Evolutionary conservation across 495 filamentous ascomycete genomes (phyloP), one percentile per base, ranked within the genome.

Genomic region (Rusavskia elegans): DNA sequence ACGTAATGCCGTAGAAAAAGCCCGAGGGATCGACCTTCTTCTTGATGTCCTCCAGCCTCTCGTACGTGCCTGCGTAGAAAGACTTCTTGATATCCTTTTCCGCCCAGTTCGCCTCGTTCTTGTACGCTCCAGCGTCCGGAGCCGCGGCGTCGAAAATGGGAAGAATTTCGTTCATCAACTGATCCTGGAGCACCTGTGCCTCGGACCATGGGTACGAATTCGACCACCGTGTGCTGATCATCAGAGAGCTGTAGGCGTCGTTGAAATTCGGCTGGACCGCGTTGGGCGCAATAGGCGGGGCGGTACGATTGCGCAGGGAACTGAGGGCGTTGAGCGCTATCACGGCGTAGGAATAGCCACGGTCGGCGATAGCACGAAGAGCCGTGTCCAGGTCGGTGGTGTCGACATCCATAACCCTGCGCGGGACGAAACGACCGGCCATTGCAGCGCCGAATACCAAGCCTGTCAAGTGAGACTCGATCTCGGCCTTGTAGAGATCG

Each of bases 31-130:
- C 29, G 7, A 16, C 7, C 25, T 53, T 13, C 8, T 50, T 45
- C 29, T 50, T 25, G 41, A 53, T 35, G 6, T 6, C 6, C 17
- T 27, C 17, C 41, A 35, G 13, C 11, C 16, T 25, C 21, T 48
- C 45, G n/a, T 48, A 48, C 19, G 9, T 48, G 45, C 30, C 20
- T 16, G 19, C 45, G 13, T n/a, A 48, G 45, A 13, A 60, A 46
- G 19, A 11, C 17, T 48, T n/a, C 45, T 48, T 25, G 10, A 11
- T 14, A 29, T 48, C 30, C 45, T 29, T 35, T 17, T 27, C 14
- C 45, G 9, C 10, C 19, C 9, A 35, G 19, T 48, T 17, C 4
- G 9, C 45, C 45, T 48, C 45, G 20, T 48, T 48, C 19, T 13
- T 27, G 16, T 48, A 48, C 13, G 16, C 23, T 0, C 23, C 45